phyloP scores from a whole-genome alignment of 768 basidiomycete species.

The Psilocybe subaeruginosa region DNA sequence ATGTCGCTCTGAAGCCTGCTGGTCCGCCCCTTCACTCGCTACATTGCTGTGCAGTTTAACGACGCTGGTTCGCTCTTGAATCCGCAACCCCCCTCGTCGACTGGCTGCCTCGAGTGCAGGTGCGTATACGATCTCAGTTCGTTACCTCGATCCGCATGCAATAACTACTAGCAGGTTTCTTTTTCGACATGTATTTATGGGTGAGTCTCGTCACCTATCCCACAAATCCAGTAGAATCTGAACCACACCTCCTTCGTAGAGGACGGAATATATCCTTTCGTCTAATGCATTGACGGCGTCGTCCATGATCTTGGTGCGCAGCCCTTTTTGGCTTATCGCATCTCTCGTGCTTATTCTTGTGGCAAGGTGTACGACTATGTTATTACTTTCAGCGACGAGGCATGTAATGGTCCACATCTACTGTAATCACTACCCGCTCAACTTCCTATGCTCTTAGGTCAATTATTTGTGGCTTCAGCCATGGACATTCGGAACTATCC shows the following conservation, averaged over 20 bases:
- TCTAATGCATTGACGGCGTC: conserved; percentile 11
- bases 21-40: conserved; percentile 12
- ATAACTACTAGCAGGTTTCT: background rate
- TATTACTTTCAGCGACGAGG: conserved; percentile 18
- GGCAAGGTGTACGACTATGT: conserved; percentile 14
- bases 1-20: conserved; percentile 15
- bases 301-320: conserved; percentile 12
- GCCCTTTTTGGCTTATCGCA: background rate
- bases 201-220: conserved; percentile 5
- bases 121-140: background rate
- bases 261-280: conserved; percentile 6
- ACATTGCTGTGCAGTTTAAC: conserved; percentile 7
- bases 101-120: conserved; percentile 2
- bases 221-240: background rate
- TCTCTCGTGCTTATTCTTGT: background rate
- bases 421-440: background rate
- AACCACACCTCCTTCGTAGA: background rate
- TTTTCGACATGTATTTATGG: conserved; percentile 15
- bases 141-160: background rate
- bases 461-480: conserved; percentile 12
- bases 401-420: background rate
- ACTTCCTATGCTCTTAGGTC: conserved; percentile 2
- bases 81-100: background rate
- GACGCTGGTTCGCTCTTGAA: conserved; percentile 9
- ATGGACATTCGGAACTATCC: conserved; percentile 3